phyloP scores from a whole-genome alignment of 495 filamentous ascomycete species.

The Venustampulla echinocandica region DNA sequence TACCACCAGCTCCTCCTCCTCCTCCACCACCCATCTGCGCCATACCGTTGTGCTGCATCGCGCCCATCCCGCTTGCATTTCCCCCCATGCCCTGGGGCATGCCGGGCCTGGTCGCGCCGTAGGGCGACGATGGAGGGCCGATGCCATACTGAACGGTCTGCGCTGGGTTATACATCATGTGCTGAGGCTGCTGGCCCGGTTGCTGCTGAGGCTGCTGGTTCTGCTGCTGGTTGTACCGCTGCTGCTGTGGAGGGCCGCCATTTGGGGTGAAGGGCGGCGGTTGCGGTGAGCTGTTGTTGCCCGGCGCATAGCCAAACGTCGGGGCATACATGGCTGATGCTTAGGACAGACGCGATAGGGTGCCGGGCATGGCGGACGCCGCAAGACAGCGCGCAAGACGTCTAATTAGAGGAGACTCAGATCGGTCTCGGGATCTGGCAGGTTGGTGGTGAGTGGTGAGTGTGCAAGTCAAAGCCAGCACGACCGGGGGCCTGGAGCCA shows the following conservation, averaged over 20 bases:
- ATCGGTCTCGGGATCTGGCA: not conserved
- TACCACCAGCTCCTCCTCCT: no score
- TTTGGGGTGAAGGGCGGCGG: conserved; percentile 13
- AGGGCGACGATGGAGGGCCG: conserved; percentile 13
- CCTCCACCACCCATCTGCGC: conserved; percentile 25
- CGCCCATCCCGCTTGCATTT: conserved; percentile 19
- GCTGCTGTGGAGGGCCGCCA: conserved; percentile 7
- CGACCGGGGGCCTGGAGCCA: not conserved
- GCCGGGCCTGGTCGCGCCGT: conserved; percentile 15
- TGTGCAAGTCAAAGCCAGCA: not conserved
- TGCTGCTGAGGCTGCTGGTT: conserved; percentile 6
- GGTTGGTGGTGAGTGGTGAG: not conserved
- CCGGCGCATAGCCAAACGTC: conserved; percentile 17
- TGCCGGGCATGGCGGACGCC: not conserved
- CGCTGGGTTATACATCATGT: conserved; percentile 25
- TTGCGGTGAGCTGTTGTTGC: conserved; percentile 5
- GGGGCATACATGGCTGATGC: conserved; percentile 23
- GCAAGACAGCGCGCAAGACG: not conserved
- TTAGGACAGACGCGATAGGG: not conserved
- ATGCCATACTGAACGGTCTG: conserved; percentile 7
- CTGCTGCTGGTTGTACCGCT: not conserved
- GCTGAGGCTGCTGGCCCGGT: conserved; percentile 20
- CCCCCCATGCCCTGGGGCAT: conserved; percentile 20
- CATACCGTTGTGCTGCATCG: conserved; percentile 26
- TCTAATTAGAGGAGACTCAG: conserved; percentile 1